A percentile compares a stretch with the other conserved stretches of the same genome.
phyloP scores from a whole-genome alignment of 805 yeast genomes.

The Saccharomycopsis schoenii region DNA sequence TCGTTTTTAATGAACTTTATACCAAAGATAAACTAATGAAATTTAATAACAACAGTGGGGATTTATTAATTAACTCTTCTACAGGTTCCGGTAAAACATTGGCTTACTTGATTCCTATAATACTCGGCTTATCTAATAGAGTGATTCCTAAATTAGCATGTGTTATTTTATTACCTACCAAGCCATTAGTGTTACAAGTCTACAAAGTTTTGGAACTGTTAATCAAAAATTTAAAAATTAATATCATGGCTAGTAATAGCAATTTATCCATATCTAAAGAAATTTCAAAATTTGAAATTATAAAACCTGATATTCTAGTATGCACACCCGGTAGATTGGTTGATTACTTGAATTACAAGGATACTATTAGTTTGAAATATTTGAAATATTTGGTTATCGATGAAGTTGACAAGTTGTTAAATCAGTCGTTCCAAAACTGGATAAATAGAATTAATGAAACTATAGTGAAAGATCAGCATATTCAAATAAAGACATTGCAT shows the following conservation, averaged over 20 bases:
- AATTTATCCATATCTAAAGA: slow-evolving; percentile 50
- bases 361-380: slow-evolving; percentile 36
- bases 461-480: slow-evolving; percentile 20
- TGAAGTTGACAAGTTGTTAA: slow-evolving; percentile 74
- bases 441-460: slow-evolving; percentile 40
- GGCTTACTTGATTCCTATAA: slow-evolving; percentile 76
- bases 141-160: slow-evolving; percentile 68
- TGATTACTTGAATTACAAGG: slow-evolving; percentile 45
- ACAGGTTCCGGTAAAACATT: slow-evolving; percentile 96
- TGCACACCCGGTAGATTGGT: slow-evolving; percentile 76
- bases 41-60: slow-evolving; percentile 42
- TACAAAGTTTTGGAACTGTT: slow-evolving; percentile 49
- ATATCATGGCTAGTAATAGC: slow-evolving; percentile 50
- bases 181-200: slow-evolving; percentile 79
- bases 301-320: slow-evolving; percentile 57
- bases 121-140: slow-evolving; percentile 55
- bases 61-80: slow-evolving; percentile 81
- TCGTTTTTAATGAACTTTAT: slow-evolving; percentile 48
- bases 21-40: slow-evolving; percentile 26
- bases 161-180: slow-evolving; percentile 79
- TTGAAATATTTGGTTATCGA: slow-evolving; percentile 62
- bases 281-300: slow-evolving; percentile 33
- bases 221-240: slow-evolving; percentile 56
- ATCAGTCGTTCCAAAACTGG: slow-evolving; percentile 94
- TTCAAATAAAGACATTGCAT: slow-evolving; percentile 27